Evolutionary conservation across 2,329 filamentous ascomycete species (phyloP), one percentile per base, ranked within the genome.

Genomic region (Thermoascus crustaceus): DNA sequence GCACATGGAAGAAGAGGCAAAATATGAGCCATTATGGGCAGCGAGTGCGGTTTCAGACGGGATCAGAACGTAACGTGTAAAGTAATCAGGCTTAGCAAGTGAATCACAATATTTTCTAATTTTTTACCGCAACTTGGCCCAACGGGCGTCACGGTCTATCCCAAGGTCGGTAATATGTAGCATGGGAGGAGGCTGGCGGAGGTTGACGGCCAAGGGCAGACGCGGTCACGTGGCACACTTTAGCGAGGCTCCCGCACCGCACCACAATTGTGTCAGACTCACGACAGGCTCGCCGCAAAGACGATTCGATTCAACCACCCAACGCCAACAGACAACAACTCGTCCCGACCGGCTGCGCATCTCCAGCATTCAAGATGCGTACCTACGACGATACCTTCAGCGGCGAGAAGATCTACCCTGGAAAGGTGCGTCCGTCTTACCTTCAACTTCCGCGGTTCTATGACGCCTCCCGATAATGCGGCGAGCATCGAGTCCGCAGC

Each of bases 351-450:
- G 58, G 57, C 57, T 57, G 57, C 62, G 61, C 63, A 65, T 63
- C 60, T 52, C 50, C 54, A 59, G 61, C 66, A 66, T 66, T 67
- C 72, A 78, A 72, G 63, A 81, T 81, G 77, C 75, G 77, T 73
- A 80, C 77, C 68, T 84, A 82, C 79, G 80, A 84, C 72, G 80
- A 84, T 64, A 75, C 76, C 60, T 84, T 84, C 76, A 80, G 75
- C 68, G 80, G 78, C 61, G 71, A 78, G 70, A 83, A 81, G 73
- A 83, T 84, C 71, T 84, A 83, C 75, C 80, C 80, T 61, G 80
- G 80, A 69, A 83, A 83, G 80, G 80, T 83, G 73, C 66, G 75
- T 66, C 35, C 44, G 40, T 39, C 45, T 41, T 44, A 37, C 42
- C 39, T 43, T 40, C 43, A 37, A 41, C 33, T 25, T 29, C 18